Evolutionary conservation across 2,329 filamentous ascomycete species (phyloP), one percentile per base, ranked within the genome.

Genomic region (Pseudogymnoascus pannorum): DNA sequence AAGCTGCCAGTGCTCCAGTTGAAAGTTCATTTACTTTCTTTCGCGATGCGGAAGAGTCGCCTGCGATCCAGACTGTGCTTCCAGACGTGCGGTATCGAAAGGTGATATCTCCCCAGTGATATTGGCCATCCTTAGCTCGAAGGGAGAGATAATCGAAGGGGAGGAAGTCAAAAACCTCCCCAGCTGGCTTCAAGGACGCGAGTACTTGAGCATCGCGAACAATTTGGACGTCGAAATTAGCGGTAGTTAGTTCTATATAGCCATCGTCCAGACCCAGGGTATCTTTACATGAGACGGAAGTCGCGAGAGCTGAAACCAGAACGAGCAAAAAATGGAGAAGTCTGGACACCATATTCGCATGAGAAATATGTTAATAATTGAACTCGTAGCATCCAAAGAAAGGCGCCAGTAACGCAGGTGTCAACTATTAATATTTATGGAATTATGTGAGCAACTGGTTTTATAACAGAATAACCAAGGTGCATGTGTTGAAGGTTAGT

Each of bases 71-170:
- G 2, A 65, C 58, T 1, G 64, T 69, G 11, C 62, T 60, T 4
- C 73, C 74, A 1, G 68, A 69, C 2, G 71, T 65, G n/a, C 81
- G 79, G 67, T 82, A 85, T 11, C 81, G 77, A 48, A 81, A 75
- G 0, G 80, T 84, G 38, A 86, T 72, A 54, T 86, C 83, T 3
- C 83, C 83, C 66, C 80, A 79, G 67, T 86, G 83, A 63, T 85
- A 84, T 63, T 83, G 78, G 2, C 78, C 78, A 62, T 83, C 78
- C 11, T 74, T 73, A 9, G 79, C 76, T 6, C 82, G 75, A 14
- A 72, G 70, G 0, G 74, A 62, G 3, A 85, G 73, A 48, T 78
- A 70, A 66, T 84, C 82, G 6, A 73, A 79, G 0, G 82, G 82
- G 2, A 82, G 74, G 64, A 85, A 85, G 68, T 85, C 79, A 63